Evolutionary conservation across 768 basidiomycete species (phyloP).

Genomic region (Agrocybe praecox): DNA sequence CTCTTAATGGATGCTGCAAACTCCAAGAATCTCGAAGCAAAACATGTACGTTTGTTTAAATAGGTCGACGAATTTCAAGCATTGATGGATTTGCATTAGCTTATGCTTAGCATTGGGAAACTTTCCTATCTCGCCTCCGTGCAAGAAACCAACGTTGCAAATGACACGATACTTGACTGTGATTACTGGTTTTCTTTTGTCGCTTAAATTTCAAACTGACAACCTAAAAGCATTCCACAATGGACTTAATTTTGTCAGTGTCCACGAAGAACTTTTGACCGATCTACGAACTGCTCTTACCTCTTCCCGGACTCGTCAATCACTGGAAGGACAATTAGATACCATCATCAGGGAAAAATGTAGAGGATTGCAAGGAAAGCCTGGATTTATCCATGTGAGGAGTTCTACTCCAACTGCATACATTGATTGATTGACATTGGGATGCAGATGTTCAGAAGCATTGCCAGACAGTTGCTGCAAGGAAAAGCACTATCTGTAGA

Average conservation of each 20-base stretch:
- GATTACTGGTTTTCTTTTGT: conserved; percentile 39
- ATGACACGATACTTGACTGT: conserved; percentile 53
- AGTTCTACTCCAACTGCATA: neutral
- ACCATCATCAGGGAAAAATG: conserved; percentile 60
- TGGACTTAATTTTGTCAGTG: conserved; percentile 82
- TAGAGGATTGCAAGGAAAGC: conserved; percentile 42
- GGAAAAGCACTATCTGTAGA: conserved; percentile 78
- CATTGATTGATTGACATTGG: neutral
- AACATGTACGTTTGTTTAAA: conserved; percentile 61
- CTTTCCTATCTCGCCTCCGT: conserved; percentile 80
- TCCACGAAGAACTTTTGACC: conserved; percentile 70
- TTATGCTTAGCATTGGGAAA: conserved; percentile 92
- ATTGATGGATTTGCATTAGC: conserved; percentile 42
- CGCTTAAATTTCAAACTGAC: neutral
- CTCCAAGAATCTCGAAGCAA: conserved; percentile 62
- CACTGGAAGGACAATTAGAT: conserved; percentile 71
- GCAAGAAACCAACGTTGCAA: conserved; percentile 54
- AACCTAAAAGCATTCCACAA: conserved; percentile 75
- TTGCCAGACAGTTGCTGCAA: conserved; percentile 70
- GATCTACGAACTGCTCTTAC: conserved; percentile 58
- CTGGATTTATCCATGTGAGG: conserved; percentile 55
- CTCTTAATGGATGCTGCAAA: conserved; percentile 63
- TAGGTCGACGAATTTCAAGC: neutral
- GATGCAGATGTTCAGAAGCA: conserved; percentile 66
- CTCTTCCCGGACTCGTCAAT: conserved; percentile 57